phyloP scores from a whole-genome alignment of 2,329 filamentous ascomycete species.

The Penicillium verrucosum region DNA sequence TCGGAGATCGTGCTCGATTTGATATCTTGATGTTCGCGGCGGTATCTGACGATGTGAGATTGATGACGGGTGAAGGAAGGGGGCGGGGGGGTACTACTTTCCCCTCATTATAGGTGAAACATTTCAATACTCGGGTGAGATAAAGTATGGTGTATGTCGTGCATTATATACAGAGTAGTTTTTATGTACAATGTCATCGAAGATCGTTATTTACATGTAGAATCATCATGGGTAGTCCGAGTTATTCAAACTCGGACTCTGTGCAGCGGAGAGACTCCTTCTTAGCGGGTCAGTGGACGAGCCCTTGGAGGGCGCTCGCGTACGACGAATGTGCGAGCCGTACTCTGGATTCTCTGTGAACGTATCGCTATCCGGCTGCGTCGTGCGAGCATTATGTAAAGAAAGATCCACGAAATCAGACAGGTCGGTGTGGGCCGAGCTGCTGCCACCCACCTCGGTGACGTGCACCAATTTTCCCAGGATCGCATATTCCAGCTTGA shows the following conservation, averaged over 20 bases:
- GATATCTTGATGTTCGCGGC: constrained; percentile 4
- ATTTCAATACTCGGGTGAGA: not conserved
- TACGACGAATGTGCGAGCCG: not conserved
- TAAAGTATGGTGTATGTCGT: not conserved
- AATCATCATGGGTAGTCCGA: constrained; percentile 7
- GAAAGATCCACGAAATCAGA: constrained; percentile 27
- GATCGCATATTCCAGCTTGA: constrained; percentile 49
- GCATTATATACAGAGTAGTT: constrained; percentile 7
- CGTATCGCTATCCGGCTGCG: constrained; percentile 13
- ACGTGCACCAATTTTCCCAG: constrained; percentile 40
- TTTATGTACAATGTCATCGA: not conserved
- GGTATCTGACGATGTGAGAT: constrained; percentile 13
- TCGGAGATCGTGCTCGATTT: not conserved
- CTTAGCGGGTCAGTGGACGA: constrained; percentile 11
- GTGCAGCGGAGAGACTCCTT: constrained; percentile 1
- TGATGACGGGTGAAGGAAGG: not conserved
- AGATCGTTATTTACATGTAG: constrained; percentile 9
- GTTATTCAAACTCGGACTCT: constrained; percentile 7
- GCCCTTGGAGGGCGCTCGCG: constrained; percentile 11
- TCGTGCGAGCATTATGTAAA: constrained; percentile 7
- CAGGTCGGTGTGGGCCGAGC: constrained; percentile 20
- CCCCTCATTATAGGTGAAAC: constrained; percentile 5
- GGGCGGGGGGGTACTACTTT: constrained; percentile 5
- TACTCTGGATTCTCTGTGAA: constrained; percentile 5
- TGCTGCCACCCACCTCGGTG: constrained; percentile 15